These are phyloP conservation scores for Harringtonia aguacate DNA, from an alignment of 2,329 filamentous ascomycete species.

Conservation along the genomic window DNA sequence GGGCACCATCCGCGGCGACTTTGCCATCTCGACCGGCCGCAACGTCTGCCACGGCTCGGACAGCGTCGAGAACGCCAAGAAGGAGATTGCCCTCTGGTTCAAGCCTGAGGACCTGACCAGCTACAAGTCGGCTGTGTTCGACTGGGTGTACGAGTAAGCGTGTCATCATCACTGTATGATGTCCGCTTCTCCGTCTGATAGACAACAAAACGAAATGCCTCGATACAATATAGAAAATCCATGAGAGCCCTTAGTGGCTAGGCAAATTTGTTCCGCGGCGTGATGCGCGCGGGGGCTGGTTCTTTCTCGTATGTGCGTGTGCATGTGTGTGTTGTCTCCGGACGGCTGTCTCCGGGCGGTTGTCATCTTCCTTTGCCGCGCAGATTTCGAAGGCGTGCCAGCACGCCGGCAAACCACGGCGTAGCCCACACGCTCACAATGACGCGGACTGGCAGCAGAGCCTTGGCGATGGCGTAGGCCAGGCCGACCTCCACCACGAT, in stretches of 20 bases:
- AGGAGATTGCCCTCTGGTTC: conserved; percentile 99
- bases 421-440: conserved; percentile 76
- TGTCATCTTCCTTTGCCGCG: neutral
- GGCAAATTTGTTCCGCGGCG: too few relatives aligned
- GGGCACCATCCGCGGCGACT: conserved; percentile 95
- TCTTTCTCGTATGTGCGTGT: too few relatives aligned
- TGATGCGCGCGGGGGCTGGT: too few relatives aligned
- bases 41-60: conserved; percentile 99
- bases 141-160: conserved; percentile 84
- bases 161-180: too few relatives aligned
- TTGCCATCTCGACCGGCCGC: conserved; percentile 78
- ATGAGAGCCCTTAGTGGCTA: too few relatives aligned
- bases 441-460: conserved; percentile 66
- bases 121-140: conserved; percentile 76
- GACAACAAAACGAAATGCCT: too few relatives aligned
- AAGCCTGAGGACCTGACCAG: conserved; percentile 70
- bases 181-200: too few relatives aligned
- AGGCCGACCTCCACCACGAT: conserved; percentile 65
- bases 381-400: conserved; percentile 30
- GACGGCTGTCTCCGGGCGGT: too few relatives aligned
- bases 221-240: too few relatives aligned
- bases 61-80: conserved; percentile 96
- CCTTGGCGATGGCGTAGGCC: conserved; percentile 86
- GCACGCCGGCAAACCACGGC: conserved; percentile 74
- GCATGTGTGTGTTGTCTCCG: too few relatives aligned